Conservation (phyloP, 176 grass and related monocot genomes). For the Triticum dicoccoides region DNA sequence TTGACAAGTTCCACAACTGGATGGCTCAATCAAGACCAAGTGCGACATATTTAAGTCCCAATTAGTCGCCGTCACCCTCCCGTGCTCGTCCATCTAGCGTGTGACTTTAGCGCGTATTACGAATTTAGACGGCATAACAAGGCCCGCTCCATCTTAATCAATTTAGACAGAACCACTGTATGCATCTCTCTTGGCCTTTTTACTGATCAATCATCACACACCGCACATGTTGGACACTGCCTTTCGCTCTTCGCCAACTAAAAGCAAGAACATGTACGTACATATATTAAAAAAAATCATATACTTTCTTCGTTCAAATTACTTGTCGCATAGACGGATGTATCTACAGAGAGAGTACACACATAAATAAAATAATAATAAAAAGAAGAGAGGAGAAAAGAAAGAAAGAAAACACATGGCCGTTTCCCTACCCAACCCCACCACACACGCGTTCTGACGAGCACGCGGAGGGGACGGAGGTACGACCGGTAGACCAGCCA, state of each 20-base stretch:
- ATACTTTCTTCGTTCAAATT: too few relatives aligned
- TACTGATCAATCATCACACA: too few relatives aligned
- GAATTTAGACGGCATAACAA: not conserved
- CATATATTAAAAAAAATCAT: too few relatives aligned
- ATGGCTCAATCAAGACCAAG: not conserved
- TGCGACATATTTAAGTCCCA: not conserved
- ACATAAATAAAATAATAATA: not conserved
- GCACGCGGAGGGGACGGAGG: not conserved
- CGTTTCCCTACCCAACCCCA: not conserved
- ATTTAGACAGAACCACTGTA: too few relatives aligned
- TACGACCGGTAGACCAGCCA: constrained; percentile 17
- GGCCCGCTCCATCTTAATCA: too few relatives aligned
- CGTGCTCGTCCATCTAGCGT: not conserved
- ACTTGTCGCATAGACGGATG: too few relatives aligned
- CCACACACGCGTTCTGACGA: constrained; percentile 32
- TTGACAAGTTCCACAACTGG: not conserved
- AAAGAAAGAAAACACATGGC: not conserved
- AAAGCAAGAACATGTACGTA: too few relatives aligned
- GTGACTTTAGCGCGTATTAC: not conserved
- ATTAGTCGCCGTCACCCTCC: not conserved
- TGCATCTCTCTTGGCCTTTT: too few relatives aligned
- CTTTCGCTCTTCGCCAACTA: not conserved
- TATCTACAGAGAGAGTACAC: too few relatives aligned
- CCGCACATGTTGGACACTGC: not conserved
- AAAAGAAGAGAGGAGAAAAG: not conserved